Percentiles rank a stretch among this genome's conserved stretches.
phyloP scores from a whole-genome alignment of 2,329 filamentous ascomycete genomes.

The Colletotrichum spinosum region DNA sequence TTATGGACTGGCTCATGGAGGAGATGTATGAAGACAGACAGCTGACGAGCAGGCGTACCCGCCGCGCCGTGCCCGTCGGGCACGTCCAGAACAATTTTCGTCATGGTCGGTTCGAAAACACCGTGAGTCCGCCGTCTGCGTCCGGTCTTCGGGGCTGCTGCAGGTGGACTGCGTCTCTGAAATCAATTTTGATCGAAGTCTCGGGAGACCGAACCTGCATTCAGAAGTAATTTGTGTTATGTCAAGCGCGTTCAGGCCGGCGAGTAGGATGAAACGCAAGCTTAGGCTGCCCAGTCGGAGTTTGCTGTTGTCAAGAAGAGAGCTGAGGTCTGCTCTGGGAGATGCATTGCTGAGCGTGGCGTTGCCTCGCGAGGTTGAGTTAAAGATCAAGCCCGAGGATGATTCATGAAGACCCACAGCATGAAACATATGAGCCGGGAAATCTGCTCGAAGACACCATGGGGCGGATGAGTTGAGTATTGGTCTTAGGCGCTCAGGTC shows the following conservation, averaged over 20 bases:
- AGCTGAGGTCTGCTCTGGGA: neutral
- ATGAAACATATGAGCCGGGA: conserved; percentile 3
- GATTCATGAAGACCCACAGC: neutral
- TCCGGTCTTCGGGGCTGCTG: neutral
- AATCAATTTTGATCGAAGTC: neutral
- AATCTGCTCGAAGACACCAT: neutral
- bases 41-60: neutral
- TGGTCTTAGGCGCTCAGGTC: neutral
- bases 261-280: conserved; percentile 8
- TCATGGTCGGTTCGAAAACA: conserved; percentile 1
- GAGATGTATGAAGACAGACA: conserved; percentile 15
- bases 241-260: neutral
- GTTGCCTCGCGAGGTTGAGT: conserved; percentile 10
- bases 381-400: conserved; percentile 11
- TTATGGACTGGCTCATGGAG: conserved; percentile 12
- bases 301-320: neutral
- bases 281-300: conserved; percentile 2
- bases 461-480: neutral
- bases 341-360: conserved; percentile 4
- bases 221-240: neutral
- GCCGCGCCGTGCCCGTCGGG: conserved; percentile 1
- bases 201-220: conserved; percentile 3
- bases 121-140: neutral
- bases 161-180: conserved; percentile 12
- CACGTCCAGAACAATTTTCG: conserved; percentile 5